These are phyloP conservation scores for Suillus subluteus DNA, from an alignment of 768 basidiomycete species.

Conservation along the genomic window DNA sequence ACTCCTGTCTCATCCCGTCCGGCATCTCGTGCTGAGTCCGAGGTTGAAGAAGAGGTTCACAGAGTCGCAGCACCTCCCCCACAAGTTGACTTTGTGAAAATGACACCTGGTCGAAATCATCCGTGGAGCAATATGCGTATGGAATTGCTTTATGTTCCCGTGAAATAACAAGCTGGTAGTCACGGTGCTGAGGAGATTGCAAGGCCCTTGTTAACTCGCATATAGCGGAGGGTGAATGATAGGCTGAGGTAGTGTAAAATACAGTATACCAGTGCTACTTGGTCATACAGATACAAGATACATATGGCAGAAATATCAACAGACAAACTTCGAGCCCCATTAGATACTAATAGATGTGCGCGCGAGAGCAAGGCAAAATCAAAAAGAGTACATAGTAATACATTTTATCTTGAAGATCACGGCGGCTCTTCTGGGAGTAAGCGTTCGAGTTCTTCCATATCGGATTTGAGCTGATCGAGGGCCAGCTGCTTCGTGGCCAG, in stretches of 20 bases:
- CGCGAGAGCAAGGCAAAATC: neutral
- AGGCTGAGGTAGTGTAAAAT: neutral
- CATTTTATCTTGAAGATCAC: neutral
- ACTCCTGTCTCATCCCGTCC: conserved; percentile 37
- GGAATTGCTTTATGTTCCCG: conserved; percentile 42
- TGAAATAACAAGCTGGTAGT: neutral
- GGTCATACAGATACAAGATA: conserved; percentile 2
- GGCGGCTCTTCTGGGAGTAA: neutral
- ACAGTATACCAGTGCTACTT: neutral
- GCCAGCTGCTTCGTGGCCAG: conserved; percentile 28
- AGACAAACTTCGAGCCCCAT: neutral
- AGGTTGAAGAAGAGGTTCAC: conserved; percentile 36
- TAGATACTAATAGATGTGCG: conserved; percentile 1
- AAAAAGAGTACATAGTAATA: neutral
- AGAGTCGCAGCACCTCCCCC: conserved; percentile 44
- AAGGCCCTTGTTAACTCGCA: neutral
- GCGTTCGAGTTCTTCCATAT: conserved; percentile 26
- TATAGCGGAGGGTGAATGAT: neutral
- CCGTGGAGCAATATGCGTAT: conserved; percentile 50
- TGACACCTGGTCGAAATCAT: conserved; percentile 28
- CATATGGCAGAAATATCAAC: neutral
- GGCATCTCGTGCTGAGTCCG: conserved; percentile 37
- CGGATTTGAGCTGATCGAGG: conserved; percentile 23
- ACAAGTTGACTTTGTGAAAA: conserved; percentile 41
- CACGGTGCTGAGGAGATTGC: neutral